These are phyloP conservation scores for Leavenworthia alabamica DNA, from an alignment of 345 rosid genomes.

Conservation along the genomic window DNA sequence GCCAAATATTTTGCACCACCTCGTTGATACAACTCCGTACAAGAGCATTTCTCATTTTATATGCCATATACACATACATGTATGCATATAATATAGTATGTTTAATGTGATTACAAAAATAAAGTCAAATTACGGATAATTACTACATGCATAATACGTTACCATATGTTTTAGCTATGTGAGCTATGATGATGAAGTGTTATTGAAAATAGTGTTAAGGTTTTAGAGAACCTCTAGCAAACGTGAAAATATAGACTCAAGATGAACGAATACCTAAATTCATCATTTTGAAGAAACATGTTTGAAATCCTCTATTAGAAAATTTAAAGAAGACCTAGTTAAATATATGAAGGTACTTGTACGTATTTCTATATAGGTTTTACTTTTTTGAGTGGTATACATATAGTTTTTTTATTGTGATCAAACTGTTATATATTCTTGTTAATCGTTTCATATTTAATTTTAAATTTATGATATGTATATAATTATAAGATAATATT, in stretches of 20 bases:
- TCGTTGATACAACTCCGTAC: conserved; percentile 29
- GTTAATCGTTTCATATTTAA: background rate
- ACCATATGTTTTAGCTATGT: background rate
- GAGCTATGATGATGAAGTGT: background rate
- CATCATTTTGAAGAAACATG: background rate
- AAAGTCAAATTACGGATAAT: background rate
- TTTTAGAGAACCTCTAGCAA: background rate
- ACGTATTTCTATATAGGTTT: background rate
- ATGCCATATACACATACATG: background rate
- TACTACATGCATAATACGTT: background rate
- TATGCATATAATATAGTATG: background rate
- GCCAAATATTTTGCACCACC: conserved; percentile 15
- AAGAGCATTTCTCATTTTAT: conserved; percentile 3
- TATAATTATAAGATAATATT: background rate
- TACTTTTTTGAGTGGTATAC: too few relatives aligned
- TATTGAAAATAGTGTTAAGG: background rate
- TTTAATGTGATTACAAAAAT: background rate
- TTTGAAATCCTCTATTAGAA: background rate
- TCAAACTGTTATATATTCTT: background rate
- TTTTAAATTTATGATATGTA: background rate
- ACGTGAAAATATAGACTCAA: background rate
- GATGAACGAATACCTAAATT: background rate
- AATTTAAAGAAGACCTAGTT: background rate
- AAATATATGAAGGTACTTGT: background rate
- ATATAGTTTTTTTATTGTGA: background rate